These are phyloP conservation scores for Pouteria campechiana DNA, from an alignment of 179 eudicot species.

Conservation along the genomic window DNA sequence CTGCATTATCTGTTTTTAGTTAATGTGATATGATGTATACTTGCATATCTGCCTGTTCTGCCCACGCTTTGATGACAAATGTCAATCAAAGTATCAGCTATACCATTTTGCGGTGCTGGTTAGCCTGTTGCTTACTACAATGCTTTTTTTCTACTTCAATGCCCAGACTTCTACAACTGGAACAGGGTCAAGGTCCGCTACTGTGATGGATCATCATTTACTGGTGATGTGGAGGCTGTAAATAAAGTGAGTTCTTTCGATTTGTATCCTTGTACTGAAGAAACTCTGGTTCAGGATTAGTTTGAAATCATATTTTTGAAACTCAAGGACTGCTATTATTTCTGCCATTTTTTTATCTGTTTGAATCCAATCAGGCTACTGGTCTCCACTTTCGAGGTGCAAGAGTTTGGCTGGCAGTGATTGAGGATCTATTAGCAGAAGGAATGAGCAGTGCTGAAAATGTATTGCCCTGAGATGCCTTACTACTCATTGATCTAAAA, in stretches of 20 bases:
- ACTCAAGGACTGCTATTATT: neutral
- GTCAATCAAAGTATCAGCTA: too few relatives aligned
- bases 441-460: slow-evolving; percentile 45
- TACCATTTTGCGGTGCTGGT: too few relatives aligned
- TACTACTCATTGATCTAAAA: neutral
- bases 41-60: too few relatives aligned
- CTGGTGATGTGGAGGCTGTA: slow-evolving; percentile 67
- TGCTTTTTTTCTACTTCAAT: neutral
- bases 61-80: too few relatives aligned
- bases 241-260: slow-evolving; percentile 23
- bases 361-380: slow-evolving; percentile 17
- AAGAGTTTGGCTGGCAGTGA: slow-evolving; percentile 35
- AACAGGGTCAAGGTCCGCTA: slow-evolving; percentile 56
- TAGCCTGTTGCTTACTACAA: too few relatives aligned
- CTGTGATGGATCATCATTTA: slow-evolving; percentile 78
- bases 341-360: neutral
- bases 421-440: slow-evolving; percentile 41
- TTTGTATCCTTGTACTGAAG: neutral
- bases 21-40: too few relatives aligned
- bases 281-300: neutral
- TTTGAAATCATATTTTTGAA: neutral
- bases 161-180: slow-evolving; percentile 67
- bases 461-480: slow-evolving; percentile 18
- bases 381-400: slow-evolving; percentile 46
- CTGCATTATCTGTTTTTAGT: too few relatives aligned